Percentiles rank a stretch among this genome's conserved stretches.
These are phyloP conservation scores for Chrysanthemum seticuspe DNA, from an alignment of 129 eudicot species.

Conservation along the genomic window DNA sequence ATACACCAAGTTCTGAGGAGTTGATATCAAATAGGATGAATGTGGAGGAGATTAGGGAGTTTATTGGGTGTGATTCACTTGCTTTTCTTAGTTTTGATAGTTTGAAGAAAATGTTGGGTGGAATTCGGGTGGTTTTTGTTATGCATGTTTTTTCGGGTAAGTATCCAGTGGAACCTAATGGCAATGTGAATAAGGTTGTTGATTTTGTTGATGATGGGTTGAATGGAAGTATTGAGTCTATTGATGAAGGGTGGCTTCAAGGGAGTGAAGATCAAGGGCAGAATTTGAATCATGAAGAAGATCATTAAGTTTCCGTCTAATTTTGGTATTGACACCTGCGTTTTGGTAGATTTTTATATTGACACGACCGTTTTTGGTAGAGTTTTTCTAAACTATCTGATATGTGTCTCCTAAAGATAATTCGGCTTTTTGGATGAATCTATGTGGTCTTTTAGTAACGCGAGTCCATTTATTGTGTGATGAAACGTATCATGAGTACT, in stretches of 20 bases:
- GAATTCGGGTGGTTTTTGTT: conserved; percentile 48
- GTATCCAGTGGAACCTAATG: conserved; percentile 55
- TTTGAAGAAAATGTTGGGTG: conserved; percentile 51
- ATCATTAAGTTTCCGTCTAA: not conserved
- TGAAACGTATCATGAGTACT: not conserved
- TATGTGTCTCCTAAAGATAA: not conserved
- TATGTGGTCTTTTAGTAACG: too few relatives aligned
- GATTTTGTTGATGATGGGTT: conserved; percentile 39
- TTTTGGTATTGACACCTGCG: not conserved
- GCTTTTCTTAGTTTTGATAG: conserved; percentile 59
- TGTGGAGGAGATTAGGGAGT: conserved; percentile 61
- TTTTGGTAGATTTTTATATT: not conserved
- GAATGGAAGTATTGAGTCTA: conserved; percentile 27
- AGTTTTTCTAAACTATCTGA: not conserved
- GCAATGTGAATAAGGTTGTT: conserved; percentile 30
- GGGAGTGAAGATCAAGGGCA: not conserved
- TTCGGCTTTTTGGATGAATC: conserved; percentile 6
- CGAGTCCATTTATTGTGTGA: not conserved
- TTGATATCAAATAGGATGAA: conserved; percentile 67
- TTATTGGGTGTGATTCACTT: conserved; percentile 66
- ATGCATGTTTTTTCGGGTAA: conserved; percentile 72
- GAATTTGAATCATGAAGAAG: too few relatives aligned
- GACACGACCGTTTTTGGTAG: not conserved
- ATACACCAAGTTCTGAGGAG: conserved; percentile 77
- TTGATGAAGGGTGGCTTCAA: conserved; percentile 37